Base-by-base conservation (phyloP, 306 rosid genomes). In the Trifolium pratense region DNA sequence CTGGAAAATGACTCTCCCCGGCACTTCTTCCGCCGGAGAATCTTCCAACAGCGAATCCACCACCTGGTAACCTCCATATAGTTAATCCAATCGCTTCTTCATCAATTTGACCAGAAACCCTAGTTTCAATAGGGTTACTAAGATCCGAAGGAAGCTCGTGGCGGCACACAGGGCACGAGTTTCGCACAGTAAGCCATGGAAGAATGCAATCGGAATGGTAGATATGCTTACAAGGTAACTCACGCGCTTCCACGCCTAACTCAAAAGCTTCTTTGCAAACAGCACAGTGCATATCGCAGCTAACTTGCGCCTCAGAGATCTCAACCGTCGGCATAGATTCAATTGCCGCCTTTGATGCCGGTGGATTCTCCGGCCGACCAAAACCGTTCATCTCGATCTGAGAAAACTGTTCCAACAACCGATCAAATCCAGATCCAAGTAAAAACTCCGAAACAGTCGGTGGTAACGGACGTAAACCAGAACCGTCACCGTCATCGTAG, bases 131-230 rank as follows among this genome's bases (percentile, higher is more conserved):
- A 0, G 81, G 25, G 29, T 29, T 73, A 14, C 21, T 73, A 11
- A 65, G 78, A 49, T 89, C 97, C 1, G 96, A 75, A 17, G 98
- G 96, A 42, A 94, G 77, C 85, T 94, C 95, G 78, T 83, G 94
- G 1, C 98, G 97, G 75, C 98, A 94, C 10, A 94, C 96, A 0
- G 98, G 98, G 69, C 98, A 94, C 3, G 98, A 91, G 75, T 91
- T 94, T 6, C 96, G 80, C 68, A 91, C 73, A 9, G 96, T 81
- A 4, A 94, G 91, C 98, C 98, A 94, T 0, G 98, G 98, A 7
- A 94, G 86, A 66, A 94, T 93, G 48, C 98, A 93, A 7, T 91
- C 97, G 3, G 94, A 75, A 39, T 93, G 98, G 75, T 93, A 93
- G 5, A 94, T 86, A 58, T 94, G 98, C 56, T 91, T 91, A 59